A percentile compares a stretch with the other conserved stretches of the same genome.
Conservation (phyloP, 202 grass and related monocot genomes). For the Sporobolus alterniflorus region DNA sequence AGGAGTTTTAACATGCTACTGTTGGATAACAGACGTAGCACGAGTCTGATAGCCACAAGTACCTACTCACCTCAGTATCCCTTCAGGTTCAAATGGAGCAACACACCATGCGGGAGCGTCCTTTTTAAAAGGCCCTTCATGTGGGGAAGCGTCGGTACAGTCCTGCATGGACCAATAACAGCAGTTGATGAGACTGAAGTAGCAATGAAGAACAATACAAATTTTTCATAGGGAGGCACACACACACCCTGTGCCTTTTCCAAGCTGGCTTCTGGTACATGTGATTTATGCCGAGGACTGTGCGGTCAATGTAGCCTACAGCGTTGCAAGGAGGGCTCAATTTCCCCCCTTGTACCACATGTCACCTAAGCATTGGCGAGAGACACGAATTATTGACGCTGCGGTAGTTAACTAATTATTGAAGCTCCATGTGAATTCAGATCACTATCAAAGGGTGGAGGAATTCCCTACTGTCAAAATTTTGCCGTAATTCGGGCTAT, state of each 20-base stretch:
- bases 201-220: background rate
- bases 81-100: slow-evolving; percentile 95
- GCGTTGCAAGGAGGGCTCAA: slow-evolving; percentile 86
- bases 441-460: background rate
- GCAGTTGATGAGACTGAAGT: background rate
- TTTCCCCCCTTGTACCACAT: slow-evolving; percentile 79
- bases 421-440: background rate
- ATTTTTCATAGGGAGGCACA: slow-evolving; percentile 5
- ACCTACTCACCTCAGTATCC: slow-evolving; percentile 89
- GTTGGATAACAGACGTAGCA: background rate
- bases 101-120: slow-evolving; percentile 85
- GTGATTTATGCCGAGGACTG: slow-evolving; percentile 84
- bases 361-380: slow-evolving; percentile 55
- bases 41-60: background rate
- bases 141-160: slow-evolving; percentile 78
- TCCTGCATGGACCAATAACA: slow-evolving; percentile 40
- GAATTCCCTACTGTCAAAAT: slow-evolving; percentile 54
- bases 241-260: slow-evolving; percentile 73
- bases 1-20: background rate
- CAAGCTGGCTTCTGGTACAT: slow-evolving; percentile 86
- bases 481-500: slow-evolving; percentile 62
- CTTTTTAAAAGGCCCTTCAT: slow-evolving; percentile 66
- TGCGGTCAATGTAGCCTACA: slow-evolving; percentile 83
- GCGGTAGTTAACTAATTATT: background rate
- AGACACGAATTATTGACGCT: slow-evolving; percentile 18